These are phyloP conservation scores for Bisporella sp. DNA, from an alignment of 2,329 filamentous ascomycete species.

Conservation along the genomic window DNA sequence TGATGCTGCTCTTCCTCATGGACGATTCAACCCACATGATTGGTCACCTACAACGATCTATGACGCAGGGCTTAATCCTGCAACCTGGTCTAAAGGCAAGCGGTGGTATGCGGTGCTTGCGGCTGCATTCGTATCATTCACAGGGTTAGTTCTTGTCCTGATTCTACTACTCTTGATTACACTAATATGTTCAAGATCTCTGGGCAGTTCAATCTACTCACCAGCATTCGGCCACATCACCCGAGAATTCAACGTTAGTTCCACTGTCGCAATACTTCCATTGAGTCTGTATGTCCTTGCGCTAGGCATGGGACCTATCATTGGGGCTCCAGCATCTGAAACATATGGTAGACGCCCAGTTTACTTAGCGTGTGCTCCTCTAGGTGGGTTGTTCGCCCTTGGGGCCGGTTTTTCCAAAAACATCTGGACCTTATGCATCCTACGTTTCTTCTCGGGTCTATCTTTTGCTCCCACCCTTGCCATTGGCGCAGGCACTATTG, in stretches of 20 bases:
- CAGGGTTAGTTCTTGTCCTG: constrained; percentile 15
- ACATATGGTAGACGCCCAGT: constrained; percentile 44
- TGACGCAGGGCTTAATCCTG: too few species aligned
- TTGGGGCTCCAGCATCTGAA: constrained; percentile 55
- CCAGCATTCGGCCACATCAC: constrained; percentile 39
- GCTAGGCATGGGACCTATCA: constrained; percentile 51
- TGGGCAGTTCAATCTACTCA: constrained; percentile 42
- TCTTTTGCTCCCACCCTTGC: constrained; percentile 40
- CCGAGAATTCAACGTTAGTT: constrained; percentile 35
- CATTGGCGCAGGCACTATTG: constrained; percentile 41
- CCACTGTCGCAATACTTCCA: constrained; percentile 46
- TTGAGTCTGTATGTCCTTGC: constrained; percentile 53
- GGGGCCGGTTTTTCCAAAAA: constrained; percentile 54
- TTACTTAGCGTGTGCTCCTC: constrained; percentile 36
- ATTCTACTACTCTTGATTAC: neutral
- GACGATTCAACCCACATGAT: too few species aligned
- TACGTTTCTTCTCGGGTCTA: constrained; percentile 41
- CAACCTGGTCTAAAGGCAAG: too few species aligned
- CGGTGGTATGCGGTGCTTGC: too few species aligned
- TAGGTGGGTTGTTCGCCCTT: constrained; percentile 52
- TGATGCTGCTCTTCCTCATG: too few species aligned
- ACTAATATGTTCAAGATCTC: constrained; percentile 22
- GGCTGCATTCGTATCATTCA: constrained; percentile 18
- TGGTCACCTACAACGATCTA: too few species aligned
- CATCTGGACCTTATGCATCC: constrained; percentile 35